These are phyloP conservation scores for Populus hybrid DNA, from an alignment of 441 rosid genomes.

Conservation along the genomic window DNA sequence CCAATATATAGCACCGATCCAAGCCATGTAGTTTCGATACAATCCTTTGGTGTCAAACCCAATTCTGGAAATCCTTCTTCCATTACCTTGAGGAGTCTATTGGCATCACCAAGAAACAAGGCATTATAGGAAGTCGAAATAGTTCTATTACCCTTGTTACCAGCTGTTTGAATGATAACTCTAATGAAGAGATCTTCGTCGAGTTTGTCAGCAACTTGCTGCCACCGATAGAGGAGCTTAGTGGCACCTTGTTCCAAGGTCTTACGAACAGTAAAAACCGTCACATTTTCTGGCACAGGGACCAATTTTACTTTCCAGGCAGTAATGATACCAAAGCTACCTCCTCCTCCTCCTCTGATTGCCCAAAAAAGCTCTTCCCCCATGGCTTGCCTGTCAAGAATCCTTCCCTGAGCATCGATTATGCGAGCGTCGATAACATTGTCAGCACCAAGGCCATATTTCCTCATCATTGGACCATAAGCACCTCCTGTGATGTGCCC, in stretches of 20 bases:
- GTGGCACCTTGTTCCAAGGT: conserved; percentile 40
- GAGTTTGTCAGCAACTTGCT: conserved; percentile 29
- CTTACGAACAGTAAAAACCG: conserved; percentile 51
- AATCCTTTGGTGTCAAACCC: conserved; percentile 46
- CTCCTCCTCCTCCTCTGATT: conserved; percentile 64
- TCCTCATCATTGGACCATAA: conserved; percentile 63
- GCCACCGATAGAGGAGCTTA: conserved; percentile 53
- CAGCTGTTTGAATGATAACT: conserved; percentile 38
- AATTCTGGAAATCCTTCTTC: conserved; percentile 45
- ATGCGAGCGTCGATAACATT: conserved; percentile 52
- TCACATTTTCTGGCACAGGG: conserved; percentile 56
- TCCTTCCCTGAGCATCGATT: conserved; percentile 43
- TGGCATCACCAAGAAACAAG: conserved; percentile 49
- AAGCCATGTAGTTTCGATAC: conserved; percentile 58
- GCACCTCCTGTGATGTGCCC: conserved; percentile 69
- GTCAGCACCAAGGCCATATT: conserved; percentile 55
- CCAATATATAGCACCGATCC: conserved; percentile 49
- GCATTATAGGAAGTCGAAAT: conserved; percentile 33
- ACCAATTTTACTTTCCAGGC: conserved; percentile 63
- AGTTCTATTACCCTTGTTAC: conserved; percentile 19
- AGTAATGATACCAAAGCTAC: conserved; percentile 50
- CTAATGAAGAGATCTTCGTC: conserved; percentile 49
- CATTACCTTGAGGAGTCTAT: conserved; percentile 37
- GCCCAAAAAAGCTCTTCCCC: conserved; percentile 69
- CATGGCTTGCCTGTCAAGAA: conserved; percentile 44